These are phyloP conservation scores for Passalora sequoiae DNA, from an alignment of 2,329 filamentous ascomycete genomes.

Conservation along the genomic window DNA sequence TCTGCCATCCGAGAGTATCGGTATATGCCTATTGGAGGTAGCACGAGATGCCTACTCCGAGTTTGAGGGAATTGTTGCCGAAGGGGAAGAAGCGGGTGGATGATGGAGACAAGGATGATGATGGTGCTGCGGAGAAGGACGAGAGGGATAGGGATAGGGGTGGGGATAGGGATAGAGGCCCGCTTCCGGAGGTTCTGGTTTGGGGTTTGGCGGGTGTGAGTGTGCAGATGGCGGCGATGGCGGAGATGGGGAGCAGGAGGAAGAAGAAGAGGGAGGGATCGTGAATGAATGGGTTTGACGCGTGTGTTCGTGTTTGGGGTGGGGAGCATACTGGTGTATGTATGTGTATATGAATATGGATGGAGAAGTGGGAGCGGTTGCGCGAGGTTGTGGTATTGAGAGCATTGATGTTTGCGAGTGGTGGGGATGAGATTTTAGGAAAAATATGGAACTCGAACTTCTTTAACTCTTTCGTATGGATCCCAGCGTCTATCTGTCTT, in stretches of 20 bases:
- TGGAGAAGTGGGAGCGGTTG: too few species aligned
- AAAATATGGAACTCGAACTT: too few species aligned
- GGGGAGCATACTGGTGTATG: too few species aligned
- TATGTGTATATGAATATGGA: too few species aligned
- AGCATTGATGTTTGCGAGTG: too few species aligned
- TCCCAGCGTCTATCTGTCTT: too few species aligned
- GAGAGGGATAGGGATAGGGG: background rate
- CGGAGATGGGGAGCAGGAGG: background rate
- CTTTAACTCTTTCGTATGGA: too few species aligned
- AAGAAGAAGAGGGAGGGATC: background rate
- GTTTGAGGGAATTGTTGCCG: background rate
- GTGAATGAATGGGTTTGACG: too few species aligned
- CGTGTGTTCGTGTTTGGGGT: too few species aligned
- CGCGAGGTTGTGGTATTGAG: too few species aligned
- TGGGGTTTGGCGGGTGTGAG: background rate
- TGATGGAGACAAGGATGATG: background rate
- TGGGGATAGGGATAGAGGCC: background rate
- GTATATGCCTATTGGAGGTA: background rate
- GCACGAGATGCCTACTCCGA: conserved; percentile 1
- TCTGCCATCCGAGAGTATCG: background rate
- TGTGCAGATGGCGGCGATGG: conserved; percentile 3
- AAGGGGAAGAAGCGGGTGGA: background rate
- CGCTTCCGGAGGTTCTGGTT: background rate
- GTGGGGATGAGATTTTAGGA: too few species aligned
- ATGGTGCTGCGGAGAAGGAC: background rate